These are phyloP conservation scores for Mrakia hoshinonis DNA, from an alignment of 768 basidiomycete genomes.

Conservation along the genomic window DNA sequence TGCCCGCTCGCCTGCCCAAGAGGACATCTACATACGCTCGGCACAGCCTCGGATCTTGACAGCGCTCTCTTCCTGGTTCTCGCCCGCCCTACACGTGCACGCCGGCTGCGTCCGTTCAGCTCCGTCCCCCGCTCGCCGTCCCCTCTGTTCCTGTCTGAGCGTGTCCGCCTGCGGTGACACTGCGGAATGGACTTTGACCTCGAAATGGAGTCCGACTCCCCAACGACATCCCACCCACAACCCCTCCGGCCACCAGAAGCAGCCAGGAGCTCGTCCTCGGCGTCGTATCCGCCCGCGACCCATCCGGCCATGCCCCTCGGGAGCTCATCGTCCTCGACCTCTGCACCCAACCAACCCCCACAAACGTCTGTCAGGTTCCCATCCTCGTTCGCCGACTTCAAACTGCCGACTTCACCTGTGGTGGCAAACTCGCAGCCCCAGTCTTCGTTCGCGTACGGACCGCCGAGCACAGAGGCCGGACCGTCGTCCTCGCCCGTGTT, in stretches of 20 bases:
- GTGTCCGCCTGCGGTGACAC: not conserved
- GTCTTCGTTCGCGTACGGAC: not conserved
- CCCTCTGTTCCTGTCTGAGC: not conserved
- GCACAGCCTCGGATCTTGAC: not conserved
- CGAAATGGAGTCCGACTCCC: conserved; percentile 3
- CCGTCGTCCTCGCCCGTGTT: not conserved
- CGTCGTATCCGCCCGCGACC: not conserved
- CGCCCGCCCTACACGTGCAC: too few relatives aligned
- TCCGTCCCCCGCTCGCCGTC: not conserved
- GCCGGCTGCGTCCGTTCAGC: too few relatives aligned
- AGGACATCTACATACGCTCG: too few relatives aligned
- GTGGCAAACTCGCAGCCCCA: not conserved
- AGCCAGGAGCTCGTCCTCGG: not conserved
- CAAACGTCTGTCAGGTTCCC: not conserved
- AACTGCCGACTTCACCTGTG: not conserved
- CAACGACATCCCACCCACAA: not conserved
- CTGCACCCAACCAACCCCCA: not conserved
- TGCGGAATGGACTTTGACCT: conserved; percentile 1
- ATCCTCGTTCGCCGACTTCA: conserved; percentile 6
- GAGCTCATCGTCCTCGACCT: not conserved
- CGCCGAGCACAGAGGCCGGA: not conserved
- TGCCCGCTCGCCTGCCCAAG: not conserved
- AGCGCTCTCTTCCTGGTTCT: too few relatives aligned
- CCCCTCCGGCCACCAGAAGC: not conserved
- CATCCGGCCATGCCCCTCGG: not conserved